phyloP scores from a whole-genome alignment of 768 basidiomycete species.

The Panus rudis region DNA sequence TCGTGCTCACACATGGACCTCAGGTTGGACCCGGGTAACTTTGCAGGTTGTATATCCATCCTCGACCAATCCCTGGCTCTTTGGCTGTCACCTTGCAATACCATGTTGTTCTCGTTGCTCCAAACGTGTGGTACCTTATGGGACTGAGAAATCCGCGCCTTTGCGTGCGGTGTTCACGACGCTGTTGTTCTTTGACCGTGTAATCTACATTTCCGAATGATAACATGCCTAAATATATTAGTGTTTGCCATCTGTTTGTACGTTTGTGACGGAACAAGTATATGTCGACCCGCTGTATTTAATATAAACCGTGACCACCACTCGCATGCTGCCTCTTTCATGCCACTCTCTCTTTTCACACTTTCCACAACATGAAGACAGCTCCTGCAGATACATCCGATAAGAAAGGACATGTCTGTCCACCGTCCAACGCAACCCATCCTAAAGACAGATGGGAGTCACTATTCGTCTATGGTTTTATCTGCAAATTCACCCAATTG shows the following conservation, averaged over 20 bases:
- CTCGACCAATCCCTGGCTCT: not conserved
- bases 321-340: conserved; percentile 19
- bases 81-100: conserved; percentile 1
- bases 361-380: conserved; percentile 28
- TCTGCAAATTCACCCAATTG: conserved; percentile 74
- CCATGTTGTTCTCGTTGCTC: conserved; percentile 3
- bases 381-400: conserved; percentile 22
- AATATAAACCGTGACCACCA: conserved; percentile 23
- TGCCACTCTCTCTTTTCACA: conserved; percentile 16
- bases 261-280: conserved; percentile 23
- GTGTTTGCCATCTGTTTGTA: conserved; percentile 27
- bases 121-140: too few species aligned
- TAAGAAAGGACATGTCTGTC: conserved; percentile 48
- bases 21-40: conserved; percentile 86
- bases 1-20: conserved; percentile 5
- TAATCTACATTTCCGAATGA: too few species aligned
- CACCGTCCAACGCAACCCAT: conserved; percentile 57
- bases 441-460: conserved; percentile 84
- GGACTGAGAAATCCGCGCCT: too few species aligned
- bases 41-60: not conserved
- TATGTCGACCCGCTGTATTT: conserved; percentile 18
- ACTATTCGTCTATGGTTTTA: conserved; percentile 79
- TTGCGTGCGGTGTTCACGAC: too few species aligned
- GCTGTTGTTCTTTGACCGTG: conserved; percentile 1
- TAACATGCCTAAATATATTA: conserved; percentile 8